A percentile compares a stretch with the other conserved stretches of the same genome.
Evolutionary conservation across 23 red algal genomes (phyloP).

Genomic region (Rhodosorus marinus): DNA sequence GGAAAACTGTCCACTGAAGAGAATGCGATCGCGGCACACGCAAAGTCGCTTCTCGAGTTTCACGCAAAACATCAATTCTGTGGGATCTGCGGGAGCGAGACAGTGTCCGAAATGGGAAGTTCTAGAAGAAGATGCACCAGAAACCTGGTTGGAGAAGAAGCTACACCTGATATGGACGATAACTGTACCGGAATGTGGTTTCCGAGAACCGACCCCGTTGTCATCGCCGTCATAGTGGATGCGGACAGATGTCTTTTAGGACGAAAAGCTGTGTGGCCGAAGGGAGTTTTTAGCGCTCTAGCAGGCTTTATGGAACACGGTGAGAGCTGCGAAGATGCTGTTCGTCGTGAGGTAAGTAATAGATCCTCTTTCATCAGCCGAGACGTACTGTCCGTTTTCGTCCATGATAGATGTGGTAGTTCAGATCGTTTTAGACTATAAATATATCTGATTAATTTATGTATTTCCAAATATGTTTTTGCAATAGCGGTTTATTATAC

Average conservation of each 20-base stretch:
- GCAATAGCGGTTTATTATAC: too few relatives aligned
- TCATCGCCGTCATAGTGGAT: slow-evolving; percentile 55
- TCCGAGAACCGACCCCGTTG: slow-evolving; percentile 61
- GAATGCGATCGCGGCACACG: slow-evolving; percentile 49
- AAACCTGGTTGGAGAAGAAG: neutral
- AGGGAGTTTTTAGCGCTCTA: slow-evolving; percentile 33
- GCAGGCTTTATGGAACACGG: slow-evolving; percentile 89
- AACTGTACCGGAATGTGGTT: slow-evolving; percentile 45
- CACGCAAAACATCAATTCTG: slow-evolving; percentile 48
- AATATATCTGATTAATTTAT: neutral
- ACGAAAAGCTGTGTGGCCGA: slow-evolving; percentile 22
- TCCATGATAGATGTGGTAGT: too few relatives aligned
- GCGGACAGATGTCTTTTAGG: slow-evolving; percentile 41
- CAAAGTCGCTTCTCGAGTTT: slow-evolving; percentile 45
- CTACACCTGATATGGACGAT: neutral
- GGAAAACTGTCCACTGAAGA: slow-evolving; percentile 3
- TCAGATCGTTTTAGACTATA: too few relatives aligned
- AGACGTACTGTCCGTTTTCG: neutral
- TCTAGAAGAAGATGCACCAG: slow-evolving; percentile 16
- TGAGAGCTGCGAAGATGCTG: slow-evolving; percentile 62
- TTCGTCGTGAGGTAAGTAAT: slow-evolving; percentile 23
- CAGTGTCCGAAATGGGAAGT: slow-evolving; percentile 12
- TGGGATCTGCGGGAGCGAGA: slow-evolving; percentile 35
- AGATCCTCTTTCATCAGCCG: neutral
- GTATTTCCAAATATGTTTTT: neutral